These are phyloP conservation scores for Paramecium sexaurelia DNA, from an alignment of 73 alveolate species.

Conservation along the genomic window DNA sequence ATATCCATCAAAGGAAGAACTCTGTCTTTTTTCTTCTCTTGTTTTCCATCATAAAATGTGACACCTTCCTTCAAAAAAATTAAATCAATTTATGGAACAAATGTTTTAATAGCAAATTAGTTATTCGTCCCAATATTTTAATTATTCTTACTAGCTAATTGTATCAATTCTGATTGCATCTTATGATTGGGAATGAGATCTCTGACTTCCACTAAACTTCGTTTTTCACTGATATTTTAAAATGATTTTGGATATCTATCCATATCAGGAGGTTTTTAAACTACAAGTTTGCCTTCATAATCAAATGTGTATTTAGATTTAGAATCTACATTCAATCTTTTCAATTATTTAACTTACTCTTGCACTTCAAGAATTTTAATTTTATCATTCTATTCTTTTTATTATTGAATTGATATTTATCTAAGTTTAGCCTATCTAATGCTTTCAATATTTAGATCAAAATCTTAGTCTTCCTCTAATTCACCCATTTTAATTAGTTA, in stretches of 20 bases:
- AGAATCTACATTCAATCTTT: constrained; percentile 46
- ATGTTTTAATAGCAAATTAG: not conserved
- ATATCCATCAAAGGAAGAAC: not conserved
- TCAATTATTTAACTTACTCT: constrained; percentile 38
- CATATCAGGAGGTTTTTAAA: constrained; percentile 47
- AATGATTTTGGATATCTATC: constrained; percentile 52
- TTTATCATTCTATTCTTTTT: constrained; percentile 44
- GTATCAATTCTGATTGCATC: not conserved
- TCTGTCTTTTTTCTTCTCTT: constrained; percentile 33
- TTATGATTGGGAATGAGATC: constrained; percentile 23
- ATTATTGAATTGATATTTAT: not conserved
- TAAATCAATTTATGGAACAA: not conserved
- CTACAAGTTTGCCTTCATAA: constrained; percentile 31
- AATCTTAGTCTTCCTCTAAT: not conserved
- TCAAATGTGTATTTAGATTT: constrained; percentile 38
- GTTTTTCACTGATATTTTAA: constrained; percentile 9
- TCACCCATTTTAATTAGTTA: not conserved
- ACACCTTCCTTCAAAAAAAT: constrained; percentile 47
- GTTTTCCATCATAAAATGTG: not conserved
- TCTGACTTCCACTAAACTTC: constrained; percentile 13
- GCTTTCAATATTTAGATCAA: constrained; percentile 29
- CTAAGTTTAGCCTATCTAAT: constrained; percentile 51
- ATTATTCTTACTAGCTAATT: not conserved
- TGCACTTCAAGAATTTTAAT: constrained; percentile 19
- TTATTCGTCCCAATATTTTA: not conserved